phyloP scores from a whole-genome alignment of 164 flowering plant genomes.

The Vitis cinerea region DNA sequence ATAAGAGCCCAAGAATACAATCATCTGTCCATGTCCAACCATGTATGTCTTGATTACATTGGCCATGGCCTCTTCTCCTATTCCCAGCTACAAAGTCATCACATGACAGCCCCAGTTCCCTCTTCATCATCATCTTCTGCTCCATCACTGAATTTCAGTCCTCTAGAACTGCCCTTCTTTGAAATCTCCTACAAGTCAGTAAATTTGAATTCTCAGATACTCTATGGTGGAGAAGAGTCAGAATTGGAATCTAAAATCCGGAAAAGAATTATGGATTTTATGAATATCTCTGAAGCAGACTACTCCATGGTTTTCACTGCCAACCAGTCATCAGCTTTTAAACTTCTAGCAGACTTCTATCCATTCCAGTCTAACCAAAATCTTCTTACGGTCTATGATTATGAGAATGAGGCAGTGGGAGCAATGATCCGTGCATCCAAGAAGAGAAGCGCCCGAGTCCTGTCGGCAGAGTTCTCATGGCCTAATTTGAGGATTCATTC shows the following conservation, averaged over 20 bases:
- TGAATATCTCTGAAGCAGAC: slow-evolving; percentile 78
- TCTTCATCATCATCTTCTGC: slow-evolving; percentile 55
- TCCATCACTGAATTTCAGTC: not conserved
- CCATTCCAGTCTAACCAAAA: slow-evolving; percentile 69
- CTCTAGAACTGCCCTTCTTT: slow-evolving; percentile 28
- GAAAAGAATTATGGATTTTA: slow-evolving; percentile 65
- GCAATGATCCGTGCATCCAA: slow-evolving; percentile 67
- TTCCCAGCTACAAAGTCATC: slow-evolving; percentile 30
- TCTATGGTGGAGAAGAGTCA: slow-evolving; percentile 70
- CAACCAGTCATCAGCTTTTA: slow-evolving; percentile 79
- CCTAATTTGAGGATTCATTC: slow-evolving; percentile 53
- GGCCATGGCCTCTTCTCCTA: slow-evolving; percentile 85
- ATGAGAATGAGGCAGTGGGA: slow-evolving; percentile 70
- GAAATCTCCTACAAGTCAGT: slow-evolving; percentile 66
- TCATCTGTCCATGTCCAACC: slow-evolving; percentile 24
- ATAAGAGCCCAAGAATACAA: slow-evolving; percentile 26
- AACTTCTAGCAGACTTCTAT: slow-evolving; percentile 76
- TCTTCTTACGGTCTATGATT: slow-evolving; percentile 76
- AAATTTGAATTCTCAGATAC: slow-evolving; percentile 57
- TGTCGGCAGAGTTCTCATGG: slow-evolving; percentile 74
- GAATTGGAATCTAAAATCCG: slow-evolving; percentile 55
- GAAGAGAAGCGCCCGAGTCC: slow-evolving; percentile 63
- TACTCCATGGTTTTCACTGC: slow-evolving; percentile 85
- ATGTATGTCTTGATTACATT: slow-evolving; percentile 73
- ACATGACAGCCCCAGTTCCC: slow-evolving; percentile 18